A percentile compares a stretch with the other conserved stretches of the same genome.
Conservation (phyloP, 163 green algal genomes). For the Dunaliella salina region DNA sequence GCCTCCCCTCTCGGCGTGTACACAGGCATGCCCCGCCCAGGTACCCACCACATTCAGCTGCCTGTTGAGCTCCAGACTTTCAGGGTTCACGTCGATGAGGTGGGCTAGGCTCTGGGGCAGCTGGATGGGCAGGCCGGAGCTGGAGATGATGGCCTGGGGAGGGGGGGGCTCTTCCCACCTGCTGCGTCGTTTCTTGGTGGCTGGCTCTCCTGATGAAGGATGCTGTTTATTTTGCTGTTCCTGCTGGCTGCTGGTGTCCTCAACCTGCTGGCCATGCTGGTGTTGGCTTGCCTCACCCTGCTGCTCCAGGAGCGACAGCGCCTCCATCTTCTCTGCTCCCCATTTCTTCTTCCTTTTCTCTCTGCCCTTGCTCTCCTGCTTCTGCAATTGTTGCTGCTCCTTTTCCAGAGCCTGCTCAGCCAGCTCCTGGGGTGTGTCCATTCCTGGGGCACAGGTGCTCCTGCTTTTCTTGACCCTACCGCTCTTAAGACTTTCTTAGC, state of each 20-base stretch:
- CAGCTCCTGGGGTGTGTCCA: background rate
- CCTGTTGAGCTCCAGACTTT: slow-evolving; percentile 28
- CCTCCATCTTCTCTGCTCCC: slow-evolving; percentile 28
- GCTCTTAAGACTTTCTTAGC: background rate
- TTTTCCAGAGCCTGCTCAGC: background rate
- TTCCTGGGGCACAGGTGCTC: background rate
- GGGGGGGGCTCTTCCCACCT: slow-evolving; percentile 22
- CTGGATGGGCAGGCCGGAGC: slow-evolving; percentile 14
- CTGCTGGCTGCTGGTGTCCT: background rate
- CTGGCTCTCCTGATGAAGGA: slow-evolving; percentile 9
- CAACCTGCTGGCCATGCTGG: too few species aligned
- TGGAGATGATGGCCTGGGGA: slow-evolving; percentile 4
- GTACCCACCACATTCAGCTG: slow-evolving; percentile 28
- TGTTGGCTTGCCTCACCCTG: background rate
- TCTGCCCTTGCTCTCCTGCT: background rate
- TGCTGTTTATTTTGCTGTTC: background rate
- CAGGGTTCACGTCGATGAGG: slow-evolving; percentile 31
- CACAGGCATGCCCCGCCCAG: background rate
- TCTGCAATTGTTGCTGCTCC: background rate
- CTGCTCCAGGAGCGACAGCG: slow-evolving; percentile 25
- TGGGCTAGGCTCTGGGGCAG: slow-evolving; percentile 25
- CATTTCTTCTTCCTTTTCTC: slow-evolving; percentile 13
- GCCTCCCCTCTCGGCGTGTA: background rate
- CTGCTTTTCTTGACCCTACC: too few species aligned
- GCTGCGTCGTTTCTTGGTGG: slow-evolving; percentile 23